Evolutionary conservation across 495 filamentous ascomycete genomes (phyloP), one percentile per base, ranked within the genome.

Genomic region (Penicillium steckii): DNA sequence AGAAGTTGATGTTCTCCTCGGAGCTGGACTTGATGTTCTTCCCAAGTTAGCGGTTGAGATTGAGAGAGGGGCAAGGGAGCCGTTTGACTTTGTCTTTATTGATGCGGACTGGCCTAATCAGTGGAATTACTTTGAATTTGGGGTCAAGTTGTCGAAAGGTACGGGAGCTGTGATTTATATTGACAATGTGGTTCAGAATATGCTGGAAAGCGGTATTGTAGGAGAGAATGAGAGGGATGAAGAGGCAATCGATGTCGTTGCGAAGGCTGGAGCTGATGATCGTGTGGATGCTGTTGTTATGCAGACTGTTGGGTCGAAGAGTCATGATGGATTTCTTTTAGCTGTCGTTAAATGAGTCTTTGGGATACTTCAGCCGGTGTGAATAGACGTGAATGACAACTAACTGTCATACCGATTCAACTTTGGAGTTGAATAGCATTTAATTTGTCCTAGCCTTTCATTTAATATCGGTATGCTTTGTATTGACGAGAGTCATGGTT

Each of bases 221-320:
- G 46, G 42, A 8, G 4, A 22, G n/a, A 15, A 18, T 5, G 5
- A 41, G 1, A 7, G 22, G 9, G 22, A 26, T 12, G 12, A 40
- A 6, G 22, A 45, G 8, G 46, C 37, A 7, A 8, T 44, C 8
- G 51, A 53, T 32, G 65, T 78, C 7, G 70, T 81, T 17, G 78
- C 76, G 57, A 67, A 67, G 44, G 68, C 72, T 25, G 78, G 74
- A 12, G 68, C 60, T 55, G 71, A 79, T 52, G 27, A 56, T 7
- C 64, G 75, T 43, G 65, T 81, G 3, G 73, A 80, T 38, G 71
- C 68, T 21, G 68, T 69, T 26, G 66, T 82, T 2, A 53, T 82
- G 48, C 77, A 81, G 61, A 76, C 72, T 1, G 73, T 80, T 8
- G 72, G 73, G 0, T 74, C 75, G 60, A 83, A 82, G 67, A 66